Evolutionary conservation across 345 rosid species (phyloP), one percentile per base, ranked within the genome.

Genomic region (Gossypium bickii): DNA sequence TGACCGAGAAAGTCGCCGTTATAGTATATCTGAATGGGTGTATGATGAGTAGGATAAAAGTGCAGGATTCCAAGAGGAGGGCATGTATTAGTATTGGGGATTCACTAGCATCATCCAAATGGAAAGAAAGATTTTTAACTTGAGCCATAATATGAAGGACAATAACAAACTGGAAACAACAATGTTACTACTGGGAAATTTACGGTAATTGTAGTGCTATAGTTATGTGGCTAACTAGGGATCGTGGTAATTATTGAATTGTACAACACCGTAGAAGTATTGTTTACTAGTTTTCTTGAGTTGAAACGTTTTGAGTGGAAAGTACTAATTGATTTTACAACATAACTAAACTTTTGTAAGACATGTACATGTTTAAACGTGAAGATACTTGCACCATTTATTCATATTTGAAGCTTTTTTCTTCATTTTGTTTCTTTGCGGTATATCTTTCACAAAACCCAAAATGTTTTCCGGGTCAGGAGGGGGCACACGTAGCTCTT

Each of bases 21-120:
- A 70, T 57, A 65, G 71, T 55, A 53, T 87, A 49, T 85, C 86
- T 10, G 71, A 75, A 2, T 93, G 89, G 90, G 72, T 80, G 44
- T 87, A 80, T 76, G 86, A 88, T 63, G 74, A 78, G 15, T 85
- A 77, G 71, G 58, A 72, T 47, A 27, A 9, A 60, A 49, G 41
- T 65, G 69, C 67, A 41, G 63, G 68, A 43, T 7, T 20, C 5
- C 27, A 44, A 41, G 70, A 55, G 24, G 72, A 25, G 20, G 55
- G 11, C 45, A 53, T 13, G 3, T 13, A 34, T 13, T 55, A n/a
- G 15, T 15, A 29, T 38, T 63, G 63, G 24, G 15, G 18, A 2
- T 55, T 55, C 43, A 53, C 15, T 27, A 27, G 13, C 57, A 49
- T 25, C 12, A 25, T 12, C 72, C 18, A 20, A 52, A 12, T 51